Evolutionary conservation across 2,329 filamentous ascomycete species (phyloP), one percentile per base, ranked within the genome.

Genomic region (Trichoderma arundinaceum): DNA sequence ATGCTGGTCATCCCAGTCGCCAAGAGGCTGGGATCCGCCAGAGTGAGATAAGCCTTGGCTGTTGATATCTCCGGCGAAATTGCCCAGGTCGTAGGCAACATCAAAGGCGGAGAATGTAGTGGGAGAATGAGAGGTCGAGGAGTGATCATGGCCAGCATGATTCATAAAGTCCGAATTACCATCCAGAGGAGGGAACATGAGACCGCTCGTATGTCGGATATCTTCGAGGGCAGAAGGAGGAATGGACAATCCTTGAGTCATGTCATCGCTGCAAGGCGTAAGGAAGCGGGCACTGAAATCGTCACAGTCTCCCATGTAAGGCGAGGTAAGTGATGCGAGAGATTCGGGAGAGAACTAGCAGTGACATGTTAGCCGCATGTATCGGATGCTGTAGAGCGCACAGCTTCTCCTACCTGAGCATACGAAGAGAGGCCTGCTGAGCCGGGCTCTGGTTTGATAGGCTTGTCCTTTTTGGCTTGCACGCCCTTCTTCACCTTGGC

Each of bases 251-350:
- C 66, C 61, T 6, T 73, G 70, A 1, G 71, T 43, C 74, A 77
- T 75, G 69, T 86, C 84, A 64, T 87, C 84, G 74, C 83, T 86
- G 74, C 80, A 83, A 1, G 84, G 84, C 7, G 84, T 86, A 66
- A 85, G 79, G 33, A 86, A 79, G 12, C 81, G 76, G 65, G 76
- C 69, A 15, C 74, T 74, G 43, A 78, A 76, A 58, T 78, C 77
- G 53, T 77, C 74, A 69, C 75, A 74, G 66, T 79, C 75, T 65
- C 74, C 67, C 61, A 76, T 66, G 74, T 77, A 78, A 22, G 76
- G 77, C 5, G 77, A 78, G 39, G 72, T 67, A 9, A 60, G 57
- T 15, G 57, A 60, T n/a, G 57, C 33, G 9, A 76, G 78, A 19
- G 79, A 79, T 0, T 77, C 75, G 9, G 78, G 76, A 13, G 75